Evolutionary conservation across 441 rosid genomes (phyloP), one percentile per base, ranked within the genome.

Genomic region (Cnidoscolus chayamansa): DNA sequence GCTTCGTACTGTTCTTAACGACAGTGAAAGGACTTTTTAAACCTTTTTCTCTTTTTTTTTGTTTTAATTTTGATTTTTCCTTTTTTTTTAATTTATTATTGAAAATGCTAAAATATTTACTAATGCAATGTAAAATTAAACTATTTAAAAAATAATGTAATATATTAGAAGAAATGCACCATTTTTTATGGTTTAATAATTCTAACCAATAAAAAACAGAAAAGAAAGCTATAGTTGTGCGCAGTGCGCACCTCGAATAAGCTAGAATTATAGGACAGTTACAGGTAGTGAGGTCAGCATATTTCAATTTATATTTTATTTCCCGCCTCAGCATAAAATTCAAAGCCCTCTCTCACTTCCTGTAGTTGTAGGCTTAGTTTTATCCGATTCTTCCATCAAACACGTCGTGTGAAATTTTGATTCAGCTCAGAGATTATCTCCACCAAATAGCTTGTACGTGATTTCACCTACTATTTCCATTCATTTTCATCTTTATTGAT

Each of bases 251-350:
- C 49, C 19, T 12, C 19, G 0, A 20, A 63, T 49, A 71, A 19
- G 60, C 19, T 71, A 62, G 68, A 19, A 51, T 5, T 1, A 20
- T 13, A 40, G 11, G 63, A 67, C n/a, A 53, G 81, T 80, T 73
- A 8, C 20, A 5, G 40, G 7, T 40, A 25, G 10, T 15, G 15
- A 25, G 25, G 25, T 25, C 25, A 25, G 25, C 25, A 25, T 25
- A 25, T 25, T 25, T 25, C 25, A 25, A 25, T 25, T 25, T 37
- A 7, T 13, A 13, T 77, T 72, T 72, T 32, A 56, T 68, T 78
- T 78, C 86, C 81, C 79, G 81, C 84, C 72, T 59, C 68, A 10
- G 7, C 7, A 4, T 16, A 54, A 50, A 62, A 30, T 31, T 57
- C 9, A 43, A 57, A 59, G 30, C 25, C 48, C 11, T 31, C 63